Base-by-base conservation (phyloP, 176 grass and related monocot genomes). In the Pontederia paniculata region DNA sequence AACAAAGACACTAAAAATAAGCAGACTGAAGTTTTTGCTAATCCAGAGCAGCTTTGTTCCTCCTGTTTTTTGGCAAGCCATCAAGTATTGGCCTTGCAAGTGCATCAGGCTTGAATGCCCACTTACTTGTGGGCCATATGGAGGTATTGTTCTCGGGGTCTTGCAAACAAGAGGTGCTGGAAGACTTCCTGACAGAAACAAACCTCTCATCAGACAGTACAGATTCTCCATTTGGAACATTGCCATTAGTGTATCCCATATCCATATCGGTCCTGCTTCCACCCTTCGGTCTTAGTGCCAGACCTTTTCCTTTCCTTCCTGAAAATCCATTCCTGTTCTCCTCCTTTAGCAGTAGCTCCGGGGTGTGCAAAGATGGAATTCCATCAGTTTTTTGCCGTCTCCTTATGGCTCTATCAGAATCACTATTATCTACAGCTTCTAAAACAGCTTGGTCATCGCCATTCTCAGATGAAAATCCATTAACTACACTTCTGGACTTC, bases 21-120 rank as follows among this genome's bases (percentile, higher is more conserved):
- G 0, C 28, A 37, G 3, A 6, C 3, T 37, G 28, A 37, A 37
- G 28, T 6, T 37, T 37, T 37, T 37, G 11, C 76, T 87, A 98
- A 82, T 98, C 94, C 60, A 77, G 68, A 62, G 94, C 86, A 2
- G 80, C 83, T 77, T 98, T 97, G 72, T 90, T 98, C 70, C 71
- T 91, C 87, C 94, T 87, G 45, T 74, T 86, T 68, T 88, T 98
- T 16, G 87, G 77, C 52, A 98, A 77, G 55, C 56, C 84, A 74
- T 88, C 87, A 43, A 98, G 82, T 42, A 83, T 60, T 22, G 80
- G 82, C 49, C 88, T 67, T 9, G 71, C 52, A 63, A 94, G 83
- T 58, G 73, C 70, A 52, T 98, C 94, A 4, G 94, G 66, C 14
- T 98, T 98, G 70, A 98, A 66, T 57, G 65, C 88, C 94, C 94